Conservation (phyloP, 345 rosid species). For the Eucalyptus erythrocorys region DNA sequence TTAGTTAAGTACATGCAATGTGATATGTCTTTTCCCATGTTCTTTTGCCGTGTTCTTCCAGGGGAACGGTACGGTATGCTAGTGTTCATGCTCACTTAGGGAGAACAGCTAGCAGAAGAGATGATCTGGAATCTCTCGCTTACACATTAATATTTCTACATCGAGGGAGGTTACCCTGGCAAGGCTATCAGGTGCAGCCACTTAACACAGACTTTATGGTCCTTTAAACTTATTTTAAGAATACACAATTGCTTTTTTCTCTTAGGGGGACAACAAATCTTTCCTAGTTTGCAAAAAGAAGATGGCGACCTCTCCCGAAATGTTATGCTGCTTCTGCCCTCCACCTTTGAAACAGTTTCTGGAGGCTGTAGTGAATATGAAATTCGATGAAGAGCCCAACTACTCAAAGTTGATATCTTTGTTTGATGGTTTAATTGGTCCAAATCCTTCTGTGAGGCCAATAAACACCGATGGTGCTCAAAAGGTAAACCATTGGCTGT, state of each 20-base stretch:
- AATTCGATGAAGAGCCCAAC: conserved; percentile 93
- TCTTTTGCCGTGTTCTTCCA: conserved; percentile 5
- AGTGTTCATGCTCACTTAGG: conserved; percentile 98
- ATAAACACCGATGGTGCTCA: conserved; percentile 95
- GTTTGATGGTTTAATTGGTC: conserved; percentile 65
- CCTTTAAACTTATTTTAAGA: neutral
- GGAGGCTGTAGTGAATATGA: conserved; percentile 89
- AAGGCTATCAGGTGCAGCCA: conserved; percentile 79
- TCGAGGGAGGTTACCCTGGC: conserved; percentile 98
- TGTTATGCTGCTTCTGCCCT: conserved; percentile 92
- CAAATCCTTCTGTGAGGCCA: conserved; percentile 75
- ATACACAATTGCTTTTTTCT: neutral
- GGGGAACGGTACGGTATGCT: conserved; percentile 98
- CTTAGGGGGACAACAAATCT: conserved; percentile 92
- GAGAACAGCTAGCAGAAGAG: conserved; percentile 96
- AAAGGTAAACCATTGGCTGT: conserved; percentile 26
- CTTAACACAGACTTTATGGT: neutral
- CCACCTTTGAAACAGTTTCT: conserved; percentile 71
- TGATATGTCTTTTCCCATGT: neutral
- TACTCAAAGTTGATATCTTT: conserved; percentile 83
- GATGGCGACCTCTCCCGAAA: conserved; percentile 86
- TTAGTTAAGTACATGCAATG: neutral
- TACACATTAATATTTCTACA: conserved; percentile 89
- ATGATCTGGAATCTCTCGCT: conserved; percentile 97
- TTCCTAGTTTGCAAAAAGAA: conserved; percentile 97